Conservation (phyloP, 2,329 filamentous ascomycete species). For the Botrytis fabae region DNA sequence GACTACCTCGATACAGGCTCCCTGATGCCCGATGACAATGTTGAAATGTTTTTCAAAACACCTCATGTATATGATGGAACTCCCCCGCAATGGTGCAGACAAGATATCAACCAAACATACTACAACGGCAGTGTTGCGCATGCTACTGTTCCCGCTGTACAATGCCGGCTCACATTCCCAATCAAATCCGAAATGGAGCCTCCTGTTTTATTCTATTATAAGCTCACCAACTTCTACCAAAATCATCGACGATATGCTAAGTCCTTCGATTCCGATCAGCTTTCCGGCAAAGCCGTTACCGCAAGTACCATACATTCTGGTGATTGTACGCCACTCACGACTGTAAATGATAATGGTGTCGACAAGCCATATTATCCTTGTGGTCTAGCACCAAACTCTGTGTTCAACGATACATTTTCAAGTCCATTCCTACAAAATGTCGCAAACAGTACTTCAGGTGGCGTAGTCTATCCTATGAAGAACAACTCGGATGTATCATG, state of each 20-base stretch:
- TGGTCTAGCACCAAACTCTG: conserved; percentile 91
- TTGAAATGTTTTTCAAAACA: conserved; percentile 58
- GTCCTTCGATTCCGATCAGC: conserved; percentile 79
- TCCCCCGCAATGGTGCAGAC: conserved; percentile 30
- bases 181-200: conserved; percentile 77
- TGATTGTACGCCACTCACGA: conserved; percentile 72
- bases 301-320: conserved; percentile 63
- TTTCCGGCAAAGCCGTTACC: conserved; percentile 69
- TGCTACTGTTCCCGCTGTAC: conserved; percentile 43
- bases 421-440: conserved; percentile 55
- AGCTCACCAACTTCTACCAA: conserved; percentile 96
- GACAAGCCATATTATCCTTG: conserved; percentile 85
- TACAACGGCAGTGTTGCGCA: conserved; percentile 33
- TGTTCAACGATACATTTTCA: conserved; percentile 91
- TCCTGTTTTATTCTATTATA: conserved; percentile 91
- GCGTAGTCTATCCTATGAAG: conserved; percentile 69
- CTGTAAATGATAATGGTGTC: conserved; percentile 48
- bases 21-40: conserved; percentile 5
- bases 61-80: conserved; percentile 39
- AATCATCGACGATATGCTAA: conserved; percentile 96
- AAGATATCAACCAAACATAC: conserved; percentile 46
- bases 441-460: conserved; percentile 42
- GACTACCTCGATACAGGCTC: conserved; percentile 50
- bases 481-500: conserved; percentile 76
- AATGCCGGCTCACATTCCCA: conserved; percentile 74